These are phyloP conservation scores for Striga hermonthica DNA, from an alignment of 305 asterid genomes.

Conservation along the genomic window DNA sequence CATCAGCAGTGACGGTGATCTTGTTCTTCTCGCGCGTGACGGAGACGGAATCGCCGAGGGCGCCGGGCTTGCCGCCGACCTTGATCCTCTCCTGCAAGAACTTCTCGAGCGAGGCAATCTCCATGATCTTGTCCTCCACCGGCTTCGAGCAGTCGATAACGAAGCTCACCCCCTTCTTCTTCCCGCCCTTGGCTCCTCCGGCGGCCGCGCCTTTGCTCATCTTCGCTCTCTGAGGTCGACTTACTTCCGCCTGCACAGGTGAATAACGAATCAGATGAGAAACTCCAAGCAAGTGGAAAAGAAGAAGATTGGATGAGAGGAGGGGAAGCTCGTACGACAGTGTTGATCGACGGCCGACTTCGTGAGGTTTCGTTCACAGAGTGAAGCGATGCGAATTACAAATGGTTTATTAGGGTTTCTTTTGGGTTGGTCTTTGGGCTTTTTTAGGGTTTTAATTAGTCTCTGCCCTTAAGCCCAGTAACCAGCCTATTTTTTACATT, in stretches of 20 bases:
- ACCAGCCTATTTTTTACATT: no score
- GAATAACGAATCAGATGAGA: neutral
- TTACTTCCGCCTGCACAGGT: neutral
- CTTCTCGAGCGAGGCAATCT: slow-evolving; percentile 67
- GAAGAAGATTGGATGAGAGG: neutral
- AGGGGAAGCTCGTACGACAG: neutral
- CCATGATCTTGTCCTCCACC: slow-evolving; percentile 82
- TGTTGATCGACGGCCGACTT: neutral
- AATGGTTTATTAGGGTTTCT: slow-evolving; percentile 4
- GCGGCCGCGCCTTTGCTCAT: slow-evolving; percentile 50
- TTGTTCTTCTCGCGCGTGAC: slow-evolving; percentile 63
- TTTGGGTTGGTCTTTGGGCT: neutral
- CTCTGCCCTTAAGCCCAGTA: no score
- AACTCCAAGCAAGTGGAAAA: neutral
- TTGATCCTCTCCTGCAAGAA: slow-evolving; percentile 78
- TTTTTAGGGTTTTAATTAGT: no score
- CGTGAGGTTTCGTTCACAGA: neutral
- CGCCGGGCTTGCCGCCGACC: slow-evolving; percentile 85
- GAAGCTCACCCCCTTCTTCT: slow-evolving; percentile 62
- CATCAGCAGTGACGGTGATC: slow-evolving; percentile 61
- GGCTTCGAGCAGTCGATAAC: slow-evolving; percentile 77
- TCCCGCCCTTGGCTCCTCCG: slow-evolving; percentile 47
- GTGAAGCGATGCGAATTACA: neutral
- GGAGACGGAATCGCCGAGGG: slow-evolving; percentile 67
- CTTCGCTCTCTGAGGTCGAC: slow-evolving; percentile 25